phyloP scores from a whole-genome alignment of 129 eudicot genomes.

The sunflower (Helianthus annuus) region HanXRQr2.0-SUNRISE NC_035437.2:96317434-96317933 shows the following conservation, averaged over 20 bases:
- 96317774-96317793: too few species aligned
- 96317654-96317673: slow-evolving; percentile 44
- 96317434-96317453: too few species aligned
- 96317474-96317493: too few species aligned
- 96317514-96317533: background rate
- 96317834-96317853: background rate
- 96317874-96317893: slow-evolving; percentile 17
- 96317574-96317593: slow-evolving; percentile 79
- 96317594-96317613: slow-evolving; percentile 82
- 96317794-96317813: too few species aligned
- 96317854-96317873: background rate
- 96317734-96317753: slow-evolving; percentile 48
- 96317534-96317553: background rate
- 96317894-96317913: slow-evolving; percentile 38
- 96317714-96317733: slow-evolving; percentile 41
- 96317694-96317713: slow-evolving; percentile 67
- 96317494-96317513: slow-evolving; percentile 1
- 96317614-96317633: slow-evolving; percentile 75
- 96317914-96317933: slow-evolving; percentile 66
- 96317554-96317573: slow-evolving; percentile 34
- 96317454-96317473: too few species aligned
- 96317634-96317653: slow-evolving; percentile 52
- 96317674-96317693: slow-evolving; percentile 73
- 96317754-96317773: background rate
- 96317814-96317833: background rate